Base-by-base conservation (phyloP, 2,329 filamentous ascomycete genomes). In the Epichloe sibirici region DNA sequence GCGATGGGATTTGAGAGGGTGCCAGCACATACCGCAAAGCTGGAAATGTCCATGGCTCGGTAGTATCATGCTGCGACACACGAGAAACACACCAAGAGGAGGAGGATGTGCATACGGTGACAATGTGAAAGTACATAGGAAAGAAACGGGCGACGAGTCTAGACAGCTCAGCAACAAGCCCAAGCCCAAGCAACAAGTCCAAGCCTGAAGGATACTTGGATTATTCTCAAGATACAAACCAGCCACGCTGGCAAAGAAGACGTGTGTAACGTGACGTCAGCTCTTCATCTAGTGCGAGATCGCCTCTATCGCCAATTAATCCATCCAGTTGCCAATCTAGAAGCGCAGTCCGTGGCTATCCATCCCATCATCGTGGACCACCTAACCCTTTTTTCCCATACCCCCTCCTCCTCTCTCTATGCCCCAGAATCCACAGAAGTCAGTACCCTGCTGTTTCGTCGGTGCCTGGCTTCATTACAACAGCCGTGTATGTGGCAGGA, bases 401-500 rank as follows among this genome's bases (percentile, higher is more conserved):
- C 17, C 17, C 17, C 17, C 17, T 21, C 17, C 17, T 17, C 2
- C 17, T 21, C 17, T 21, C 2, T 21, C 17, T 21, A 21, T 21
- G 17, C 17, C 17, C 17, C 23, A 23, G 23, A 23, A 23, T 3
- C 70, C 73, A 51, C 71, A 75, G 56, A 73, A 76, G 17, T 21
- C 17, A 21, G 57, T 82, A 79, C 62, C 69, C 77, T 35, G 69
- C 73, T 28, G 69, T 72, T 25, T 70, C 75, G 7, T 69, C 77
- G 2, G 17, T 21, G 49, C 71, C 76, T 53, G 73, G 72, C 28
- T 85, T 85, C 62, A 77, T 86, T 56, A 85, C 81, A 13, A 81
- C 83, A 3, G 81, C 79, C 55, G 86, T 86, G 83, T 86, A 23
- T 23, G 23, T 23, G 23, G 23, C 23, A 83, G 83, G 82, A 84